Percentiles rank a stretch among this genome's conserved stretches.
Conservation (phyloP, 495 filamentous ascomycete genomes). For the Rhizodiscina lignyota region DNA sequence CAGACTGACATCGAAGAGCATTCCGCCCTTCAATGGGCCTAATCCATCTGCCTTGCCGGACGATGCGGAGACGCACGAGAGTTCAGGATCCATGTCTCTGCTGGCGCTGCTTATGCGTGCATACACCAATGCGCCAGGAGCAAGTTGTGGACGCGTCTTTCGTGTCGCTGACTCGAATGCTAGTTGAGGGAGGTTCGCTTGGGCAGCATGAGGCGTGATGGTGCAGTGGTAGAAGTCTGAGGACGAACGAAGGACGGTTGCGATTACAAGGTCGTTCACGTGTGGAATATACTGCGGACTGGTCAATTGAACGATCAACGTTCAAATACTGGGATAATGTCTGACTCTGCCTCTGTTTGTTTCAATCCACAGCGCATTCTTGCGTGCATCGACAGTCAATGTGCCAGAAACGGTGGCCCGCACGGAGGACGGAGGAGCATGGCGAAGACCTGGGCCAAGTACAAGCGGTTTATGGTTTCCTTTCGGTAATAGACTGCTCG, state of each 20-base stretch:
- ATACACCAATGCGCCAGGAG: slow-evolving; percentile 63
- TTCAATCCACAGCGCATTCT: slow-evolving; percentile 69
- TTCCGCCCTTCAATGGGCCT: slow-evolving; percentile 72
- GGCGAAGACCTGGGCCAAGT: slow-evolving; percentile 70
- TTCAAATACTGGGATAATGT: not conserved
- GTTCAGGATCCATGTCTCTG: slow-evolving; percentile 70
- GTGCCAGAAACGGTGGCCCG: slow-evolving; percentile 65
- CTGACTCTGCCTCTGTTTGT: slow-evolving; percentile 45
- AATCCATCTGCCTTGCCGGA: slow-evolving; percentile 85
- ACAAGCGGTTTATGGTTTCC: slow-evolving; percentile 52
- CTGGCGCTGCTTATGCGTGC: slow-evolving; percentile 61
- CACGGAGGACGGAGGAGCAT: slow-evolving; percentile 52
- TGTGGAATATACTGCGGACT: slow-evolving; percentile 54
- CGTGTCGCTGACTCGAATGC: slow-evolving; percentile 83
- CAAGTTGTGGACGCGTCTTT: slow-evolving; percentile 72
- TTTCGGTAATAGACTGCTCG: slow-evolving; percentile 37
- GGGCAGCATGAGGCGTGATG: slow-evolving; percentile 51
- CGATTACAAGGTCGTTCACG: slow-evolving; percentile 67
- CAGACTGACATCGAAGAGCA: slow-evolving; percentile 65
- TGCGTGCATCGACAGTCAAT: slow-evolving; percentile 54
- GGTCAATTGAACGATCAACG: too few relatives aligned
- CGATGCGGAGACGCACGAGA: slow-evolving; percentile 60
- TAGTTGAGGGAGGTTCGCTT: slow-evolving; percentile 66
- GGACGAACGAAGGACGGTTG: slow-evolving; percentile 58
- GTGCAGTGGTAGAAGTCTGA: slow-evolving; percentile 61